Evolutionary conservation across 1,284 basidiomycete species (phyloP).

Genomic region (Malassezia vespertilionis): DNA sequence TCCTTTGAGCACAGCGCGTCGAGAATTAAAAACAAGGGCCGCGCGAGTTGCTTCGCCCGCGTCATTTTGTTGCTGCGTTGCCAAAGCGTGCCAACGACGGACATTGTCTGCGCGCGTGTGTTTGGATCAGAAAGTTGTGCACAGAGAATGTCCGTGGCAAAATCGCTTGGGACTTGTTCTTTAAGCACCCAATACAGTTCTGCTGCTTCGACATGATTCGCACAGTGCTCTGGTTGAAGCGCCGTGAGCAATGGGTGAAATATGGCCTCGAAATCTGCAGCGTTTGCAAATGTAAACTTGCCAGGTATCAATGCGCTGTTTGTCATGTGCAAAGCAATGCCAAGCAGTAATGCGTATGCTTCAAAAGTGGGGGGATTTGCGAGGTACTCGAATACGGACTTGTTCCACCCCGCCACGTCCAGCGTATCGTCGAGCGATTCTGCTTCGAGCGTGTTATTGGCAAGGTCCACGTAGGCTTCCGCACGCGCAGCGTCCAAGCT

Average conservation of each 20-base stretch:
- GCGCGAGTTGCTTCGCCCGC: slow-evolving; percentile 4
- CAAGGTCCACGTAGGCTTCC: background rate
- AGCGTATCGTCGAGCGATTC: background rate
- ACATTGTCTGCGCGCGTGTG: slow-evolving; percentile 54
- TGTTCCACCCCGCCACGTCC: background rate
- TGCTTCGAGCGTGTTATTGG: background rate
- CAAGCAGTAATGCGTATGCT: background rate
- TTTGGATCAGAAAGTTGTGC: slow-evolving; percentile 12
- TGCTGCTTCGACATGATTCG: slow-evolving; percentile 71
- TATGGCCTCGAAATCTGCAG: background rate
- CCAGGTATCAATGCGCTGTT: background rate
- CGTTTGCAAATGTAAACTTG: background rate
- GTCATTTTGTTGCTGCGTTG: slow-evolving; percentile 57
- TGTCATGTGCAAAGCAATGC: background rate
- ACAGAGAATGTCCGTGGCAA: slow-evolving; percentile 18
- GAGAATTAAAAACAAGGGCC: slow-evolving; percentile 75
- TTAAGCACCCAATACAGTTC: slow-evolving; percentile 64
- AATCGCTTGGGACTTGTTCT: slow-evolving; percentile 13
- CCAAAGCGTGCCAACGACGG: slow-evolving; percentile 88
- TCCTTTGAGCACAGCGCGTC: slow-evolving; percentile 56
- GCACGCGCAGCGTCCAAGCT: slow-evolving; percentile 15
- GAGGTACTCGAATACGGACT: background rate
- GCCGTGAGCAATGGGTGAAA: slow-evolving; percentile 59
- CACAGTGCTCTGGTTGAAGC: slow-evolving; percentile 58
- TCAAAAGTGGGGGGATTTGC: background rate